These are phyloP conservation scores for Phialocephala sp. DNA, from an alignment of 2,329 filamentous ascomycete species.

Conservation along the genomic window DNA sequence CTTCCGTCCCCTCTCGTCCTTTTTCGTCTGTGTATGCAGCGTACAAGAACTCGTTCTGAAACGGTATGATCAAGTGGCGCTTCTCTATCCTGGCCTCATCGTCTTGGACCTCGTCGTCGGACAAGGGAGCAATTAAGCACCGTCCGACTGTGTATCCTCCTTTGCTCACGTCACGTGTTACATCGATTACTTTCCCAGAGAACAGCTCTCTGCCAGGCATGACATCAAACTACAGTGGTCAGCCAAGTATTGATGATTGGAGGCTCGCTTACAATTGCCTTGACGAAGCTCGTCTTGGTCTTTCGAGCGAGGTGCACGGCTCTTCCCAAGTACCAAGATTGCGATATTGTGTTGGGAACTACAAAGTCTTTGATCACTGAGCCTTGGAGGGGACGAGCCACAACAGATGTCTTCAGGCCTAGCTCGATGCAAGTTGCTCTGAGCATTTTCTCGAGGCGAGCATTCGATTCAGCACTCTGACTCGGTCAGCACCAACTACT, in stretches of 20 bases:
- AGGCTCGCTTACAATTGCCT: constrained; percentile 32
- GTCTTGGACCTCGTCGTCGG: constrained; percentile 39
- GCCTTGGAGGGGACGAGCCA: constrained; percentile 44
- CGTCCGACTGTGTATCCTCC: constrained; percentile 51
- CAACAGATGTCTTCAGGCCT: constrained; percentile 44
- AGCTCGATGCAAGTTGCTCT: constrained; percentile 47
- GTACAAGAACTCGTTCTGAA: constrained; percentile 51
- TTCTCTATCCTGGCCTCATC: constrained; percentile 27
- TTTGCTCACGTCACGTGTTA: constrained; percentile 45
- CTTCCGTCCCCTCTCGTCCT: constrained; percentile 28
- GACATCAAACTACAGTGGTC: constrained; percentile 25
- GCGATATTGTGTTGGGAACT: constrained; percentile 45
- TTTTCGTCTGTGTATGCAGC: constrained; percentile 44
- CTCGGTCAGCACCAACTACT: not conserved
- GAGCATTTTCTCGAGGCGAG: constrained; percentile 46
- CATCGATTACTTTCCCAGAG: constrained; percentile 49
- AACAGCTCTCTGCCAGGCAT: constrained; percentile 47
- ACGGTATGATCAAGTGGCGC: constrained; percentile 44
- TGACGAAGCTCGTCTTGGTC: constrained; percentile 40
- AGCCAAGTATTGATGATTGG: not conserved
- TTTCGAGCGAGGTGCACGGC: constrained; percentile 43
- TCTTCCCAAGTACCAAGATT: constrained; percentile 45
- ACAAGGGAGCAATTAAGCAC: constrained; percentile 43
- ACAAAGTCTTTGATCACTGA: constrained; percentile 44
- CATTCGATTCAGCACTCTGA: constrained; percentile 45